phyloP scores from a whole-genome alignment of 495 filamentous ascomycete genomes.

The Physcia stellaris region DNA sequence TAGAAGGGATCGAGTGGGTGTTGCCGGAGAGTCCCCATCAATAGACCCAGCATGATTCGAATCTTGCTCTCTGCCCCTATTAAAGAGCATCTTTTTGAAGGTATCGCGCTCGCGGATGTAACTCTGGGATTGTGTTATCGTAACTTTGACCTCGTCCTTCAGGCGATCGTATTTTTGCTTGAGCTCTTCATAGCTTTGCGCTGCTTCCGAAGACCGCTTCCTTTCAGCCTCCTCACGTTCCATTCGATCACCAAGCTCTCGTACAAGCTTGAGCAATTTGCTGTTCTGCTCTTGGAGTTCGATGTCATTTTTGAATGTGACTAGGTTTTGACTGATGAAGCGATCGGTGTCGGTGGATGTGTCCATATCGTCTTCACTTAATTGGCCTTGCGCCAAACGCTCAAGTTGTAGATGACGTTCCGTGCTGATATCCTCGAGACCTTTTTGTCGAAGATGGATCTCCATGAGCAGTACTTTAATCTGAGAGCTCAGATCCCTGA shows the following conservation, averaged over 20 bases:
- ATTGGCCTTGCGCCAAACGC: constrained; percentile 51
- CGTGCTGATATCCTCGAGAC: constrained; percentile 53
- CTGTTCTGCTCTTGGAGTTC: constrained; percentile 85
- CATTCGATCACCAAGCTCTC: constrained; percentile 76
- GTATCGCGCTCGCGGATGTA: constrained; percentile 93
- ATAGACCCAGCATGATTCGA: constrained; percentile 10
- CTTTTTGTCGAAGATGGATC: constrained; percentile 63
- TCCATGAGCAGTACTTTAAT: constrained; percentile 80
- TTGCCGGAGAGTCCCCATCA: constrained; percentile 27
- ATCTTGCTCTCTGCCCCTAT: constrained; percentile 41
- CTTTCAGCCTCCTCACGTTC: constrained; percentile 74
- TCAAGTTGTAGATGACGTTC: constrained; percentile 54
- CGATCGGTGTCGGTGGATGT: constrained; percentile 52
- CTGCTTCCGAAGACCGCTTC: constrained; percentile 51
- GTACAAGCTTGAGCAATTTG: constrained; percentile 63
- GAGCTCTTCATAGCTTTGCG: constrained; percentile 59
- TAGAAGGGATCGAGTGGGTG: constrained; percentile 21
- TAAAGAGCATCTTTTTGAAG: constrained; percentile 83
- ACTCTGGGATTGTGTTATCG: constrained; percentile 70
- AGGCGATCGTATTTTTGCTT: constrained; percentile 46
- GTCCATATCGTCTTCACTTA: constrained; percentile 47
- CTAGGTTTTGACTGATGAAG: constrained; percentile 72
- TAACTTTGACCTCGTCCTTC: constrained; percentile 62
- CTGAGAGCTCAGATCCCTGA: constrained; percentile 83
- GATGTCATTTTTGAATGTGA: constrained; percentile 66